phyloP scores from a whole-genome alignment of 192 early-diverging fungal species.

The Dissophora globulifera region DNA sequence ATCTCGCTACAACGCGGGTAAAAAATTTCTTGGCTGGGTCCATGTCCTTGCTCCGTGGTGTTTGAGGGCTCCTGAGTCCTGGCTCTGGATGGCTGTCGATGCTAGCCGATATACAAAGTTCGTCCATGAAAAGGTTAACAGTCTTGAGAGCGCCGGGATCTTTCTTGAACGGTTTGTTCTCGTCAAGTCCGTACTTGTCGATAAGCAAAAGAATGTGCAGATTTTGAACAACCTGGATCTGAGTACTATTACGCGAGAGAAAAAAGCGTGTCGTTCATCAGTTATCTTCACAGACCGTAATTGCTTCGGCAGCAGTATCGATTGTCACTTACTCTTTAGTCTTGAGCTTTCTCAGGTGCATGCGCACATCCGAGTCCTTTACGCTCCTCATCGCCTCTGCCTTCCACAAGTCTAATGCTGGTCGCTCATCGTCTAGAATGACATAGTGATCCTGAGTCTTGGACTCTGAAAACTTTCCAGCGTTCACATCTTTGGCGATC shows the following conservation, averaged over 20 bases:
- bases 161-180: constrained; percentile 51
- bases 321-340: constrained; percentile 48
- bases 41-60: constrained; percentile 39
- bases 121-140: constrained; percentile 35
- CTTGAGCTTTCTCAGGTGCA: constrained; percentile 19
- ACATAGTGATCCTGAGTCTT: constrained; percentile 37
- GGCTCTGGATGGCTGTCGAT: constrained; percentile 19
- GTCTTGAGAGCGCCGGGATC: constrained; percentile 41
- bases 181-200: constrained; percentile 36
- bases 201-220: constrained; percentile 38
- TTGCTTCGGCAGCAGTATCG: no score
- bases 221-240: constrained; percentile 49
- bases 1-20: constrained; percentile 20
- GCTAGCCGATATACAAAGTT: constrained; percentile 30
- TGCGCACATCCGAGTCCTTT: constrained; percentile 22
- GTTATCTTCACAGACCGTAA: no score
- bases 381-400: constrained; percentile 12
- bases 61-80: constrained; percentile 43
- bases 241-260: constrained; percentile 11
- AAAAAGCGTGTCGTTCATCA: no score
- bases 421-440: constrained; percentile 40
- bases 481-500: constrained; percentile 31
- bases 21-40: constrained; percentile 48
- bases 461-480: constrained; percentile 12
- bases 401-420: constrained; percentile 35